A percentile compares a stretch with the other conserved stretches of the same genome.
phyloP scores from a whole-genome alignment of 257 asterid species.

The Handroanthus guayacan region DNA sequence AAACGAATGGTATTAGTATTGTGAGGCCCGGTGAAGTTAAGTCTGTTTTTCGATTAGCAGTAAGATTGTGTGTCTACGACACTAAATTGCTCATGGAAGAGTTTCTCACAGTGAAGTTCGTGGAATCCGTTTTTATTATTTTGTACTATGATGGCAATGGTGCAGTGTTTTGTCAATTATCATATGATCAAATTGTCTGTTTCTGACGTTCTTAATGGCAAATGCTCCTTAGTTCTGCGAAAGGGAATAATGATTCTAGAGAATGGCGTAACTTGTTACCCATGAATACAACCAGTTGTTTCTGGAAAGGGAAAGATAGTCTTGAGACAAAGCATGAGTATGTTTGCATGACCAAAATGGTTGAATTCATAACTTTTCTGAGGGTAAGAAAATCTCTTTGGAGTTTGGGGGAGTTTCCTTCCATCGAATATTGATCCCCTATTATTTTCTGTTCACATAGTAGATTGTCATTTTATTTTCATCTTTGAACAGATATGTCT shows the following conservation, averaged over 20 bases:
- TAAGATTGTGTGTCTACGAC: background rate
- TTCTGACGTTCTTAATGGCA: background rate
- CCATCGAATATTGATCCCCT: background rate
- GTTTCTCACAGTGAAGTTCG: background rate
- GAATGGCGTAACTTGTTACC: background rate
- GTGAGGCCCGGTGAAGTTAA: background rate
- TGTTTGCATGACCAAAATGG: constrained; percentile 21
- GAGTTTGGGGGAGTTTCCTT: background rate
- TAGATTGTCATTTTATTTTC: background rate
- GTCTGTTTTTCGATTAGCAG: background rate
- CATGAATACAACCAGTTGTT: background rate
- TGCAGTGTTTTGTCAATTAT: background rate
- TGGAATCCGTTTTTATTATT: background rate
- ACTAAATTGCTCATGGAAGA: background rate
- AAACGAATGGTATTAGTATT: background rate
- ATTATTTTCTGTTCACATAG: background rate
- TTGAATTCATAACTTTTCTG: background rate
- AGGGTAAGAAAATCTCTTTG: background rate
- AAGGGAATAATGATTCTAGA: background rate
- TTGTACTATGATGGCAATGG: background rate
- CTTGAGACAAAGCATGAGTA: constrained; percentile 6
- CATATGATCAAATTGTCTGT: background rate
- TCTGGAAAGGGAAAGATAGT: constrained; percentile 16
- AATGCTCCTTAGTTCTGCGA: constrained; percentile 13
- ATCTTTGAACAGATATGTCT: background rate